Evolutionary conservation across 139 green algal species (phyloP).

Genomic region (Microglena sp.): DNA sequence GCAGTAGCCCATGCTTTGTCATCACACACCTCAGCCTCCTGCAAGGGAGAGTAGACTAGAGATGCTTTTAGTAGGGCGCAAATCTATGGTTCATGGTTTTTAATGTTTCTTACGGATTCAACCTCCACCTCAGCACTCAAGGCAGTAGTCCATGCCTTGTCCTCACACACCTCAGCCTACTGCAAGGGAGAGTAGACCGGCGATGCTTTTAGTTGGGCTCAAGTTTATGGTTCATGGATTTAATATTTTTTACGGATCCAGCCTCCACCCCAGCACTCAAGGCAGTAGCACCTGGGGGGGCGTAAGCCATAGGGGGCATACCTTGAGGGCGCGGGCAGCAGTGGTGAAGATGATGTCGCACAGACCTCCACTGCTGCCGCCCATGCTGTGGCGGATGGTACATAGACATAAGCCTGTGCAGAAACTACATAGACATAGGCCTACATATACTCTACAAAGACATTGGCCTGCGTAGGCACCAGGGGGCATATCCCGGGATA

Average conservation of each 20-base stretch:
- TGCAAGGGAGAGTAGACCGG: background rate
- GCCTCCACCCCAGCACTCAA: background rate
- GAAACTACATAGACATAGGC: background rate
- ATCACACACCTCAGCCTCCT: too few species aligned
- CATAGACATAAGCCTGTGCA: background rate
- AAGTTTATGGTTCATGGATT: background rate
- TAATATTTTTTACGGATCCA: background rate
- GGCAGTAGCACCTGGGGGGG: background rate
- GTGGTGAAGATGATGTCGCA: background rate
- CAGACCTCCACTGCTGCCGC: background rate
- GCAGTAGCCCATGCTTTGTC: too few species aligned
- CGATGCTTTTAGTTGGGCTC: background rate
- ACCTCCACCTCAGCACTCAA: constrained; percentile 43
- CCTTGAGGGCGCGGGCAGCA: background rate
- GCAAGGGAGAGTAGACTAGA: too few species aligned
- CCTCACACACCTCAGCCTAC: background rate
- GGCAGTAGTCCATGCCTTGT: background rate
- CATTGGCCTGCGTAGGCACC: background rate
- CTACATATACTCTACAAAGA: background rate
- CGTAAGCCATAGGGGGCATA: background rate
- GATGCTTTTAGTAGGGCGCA: too few species aligned
- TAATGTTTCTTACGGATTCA: constrained; percentile 55
- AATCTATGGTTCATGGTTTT: constrained; percentile 55
- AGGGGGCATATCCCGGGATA: background rate
- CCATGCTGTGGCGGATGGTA: background rate